Evolutionary conservation across 805 yeast species (phyloP).

Genomic region (Candida sanyiensis): DNA sequence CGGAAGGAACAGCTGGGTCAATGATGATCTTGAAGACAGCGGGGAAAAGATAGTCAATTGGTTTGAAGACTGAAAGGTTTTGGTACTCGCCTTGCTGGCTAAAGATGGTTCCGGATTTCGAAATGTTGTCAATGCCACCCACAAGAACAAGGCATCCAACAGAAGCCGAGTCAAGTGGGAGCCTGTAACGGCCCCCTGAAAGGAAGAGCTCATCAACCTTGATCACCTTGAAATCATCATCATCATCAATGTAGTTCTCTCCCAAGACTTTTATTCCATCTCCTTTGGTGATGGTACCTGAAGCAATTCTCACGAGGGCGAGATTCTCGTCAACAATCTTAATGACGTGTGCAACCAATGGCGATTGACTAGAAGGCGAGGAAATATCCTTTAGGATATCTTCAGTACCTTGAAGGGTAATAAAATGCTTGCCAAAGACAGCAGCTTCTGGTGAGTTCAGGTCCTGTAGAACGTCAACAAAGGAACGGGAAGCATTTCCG

Average conservation of each 20-base stretch:
- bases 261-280: slow-evolving; percentile 50
- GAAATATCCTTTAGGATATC: slow-evolving; percentile 17
- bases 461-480: slow-evolving; percentile 44
- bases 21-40: slow-evolving; percentile 78
- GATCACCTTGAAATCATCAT: slow-evolving; percentile 43
- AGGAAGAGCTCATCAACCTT: slow-evolving; percentile 34
- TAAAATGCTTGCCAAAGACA: slow-evolving; percentile 24
- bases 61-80: slow-evolving; percentile 30
- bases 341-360: slow-evolving; percentile 47
- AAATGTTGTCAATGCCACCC: slow-evolving; percentile 55
- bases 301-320: slow-evolving; percentile 55
- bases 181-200: slow-evolving; percentile 66
- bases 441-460: slow-evolving; percentile 35
- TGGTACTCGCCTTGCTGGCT: slow-evolving; percentile 21
- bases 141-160: slow-evolving; percentile 69
- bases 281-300: slow-evolving; percentile 52
- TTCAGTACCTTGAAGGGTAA: slow-evolving; percentile 25
- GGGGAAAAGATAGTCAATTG: slow-evolving; percentile 39
- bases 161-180: slow-evolving; percentile 45
- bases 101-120: slow-evolving; percentile 57
- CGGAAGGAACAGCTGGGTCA: slow-evolving; percentile 76
- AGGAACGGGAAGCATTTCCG: slow-evolving; percentile 38
- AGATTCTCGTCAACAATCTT: slow-evolving; percentile 53
- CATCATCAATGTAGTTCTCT: slow-evolving; percentile 43
- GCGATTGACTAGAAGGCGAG: slow-evolving; percentile 34